Evolutionary conservation across 768 basidiomycete genomes (phyloP), one percentile per base, ranked within the genome.

Genomic region (Naganishia vishniacii): DNA sequence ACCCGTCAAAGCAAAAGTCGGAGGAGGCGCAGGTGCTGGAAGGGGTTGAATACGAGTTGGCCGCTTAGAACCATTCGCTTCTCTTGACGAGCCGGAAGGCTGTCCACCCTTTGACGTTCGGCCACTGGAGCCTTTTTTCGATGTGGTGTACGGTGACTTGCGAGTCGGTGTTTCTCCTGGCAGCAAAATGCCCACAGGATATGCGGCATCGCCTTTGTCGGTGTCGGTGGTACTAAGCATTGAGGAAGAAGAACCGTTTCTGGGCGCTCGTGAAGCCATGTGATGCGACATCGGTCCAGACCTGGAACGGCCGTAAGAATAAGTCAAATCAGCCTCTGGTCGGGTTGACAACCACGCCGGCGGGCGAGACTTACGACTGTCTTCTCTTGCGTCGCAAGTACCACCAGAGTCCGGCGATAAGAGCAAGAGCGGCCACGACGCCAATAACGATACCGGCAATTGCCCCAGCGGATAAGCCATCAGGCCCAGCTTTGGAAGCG

Each of bases 391-490:
- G 34, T 8, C 59, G 41, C 45, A 59, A 48, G 41, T 49, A 68
- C 59, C 73, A 31, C 51, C 67, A 65, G 56, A 62, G 63, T 0
- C 66, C 28, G 18, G 67, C 46, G 0, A 48, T 62, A 11, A 64
- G 28, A 20, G 71, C 32, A 16, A 66, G 56, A 7, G 67, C 44
- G 13, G 34, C 71, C 0, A 68, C 67, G 29, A 34, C 65, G 8
- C 71, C 73, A 7, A 72, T 63, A 18, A 66, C 72, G 18, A 75
- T 73, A 37, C 73, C 73, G 0, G 68, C 72, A 25, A 73, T 72
- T 13, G 68, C 68, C 9, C 68, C 71, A 20, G 61, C 65, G 11
- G 69, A 65, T 12, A 75, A 48, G 5, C 56, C 59, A 11, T 56
- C 53, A 40, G 34, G 20, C 3, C 59, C 46, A 2, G 46, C 34